A percentile compares a stretch with the other conserved stretches of the same genome.
Conservation (phyloP, 2,329 filamentous ascomycete genomes). For the Amauroascus verrucosus region DNA sequence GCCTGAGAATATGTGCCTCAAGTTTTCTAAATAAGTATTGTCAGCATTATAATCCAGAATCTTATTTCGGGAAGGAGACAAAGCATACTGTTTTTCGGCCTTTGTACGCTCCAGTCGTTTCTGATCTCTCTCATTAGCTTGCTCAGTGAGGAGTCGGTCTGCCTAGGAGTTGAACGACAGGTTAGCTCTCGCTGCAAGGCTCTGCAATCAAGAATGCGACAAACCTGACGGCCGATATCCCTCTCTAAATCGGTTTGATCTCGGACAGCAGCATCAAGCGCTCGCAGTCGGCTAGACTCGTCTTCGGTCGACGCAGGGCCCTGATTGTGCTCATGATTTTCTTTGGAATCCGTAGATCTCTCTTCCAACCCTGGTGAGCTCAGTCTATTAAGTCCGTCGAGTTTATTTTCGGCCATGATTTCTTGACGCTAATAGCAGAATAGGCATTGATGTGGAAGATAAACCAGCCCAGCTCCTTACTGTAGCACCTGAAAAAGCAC, state of each 20-base stretch:
- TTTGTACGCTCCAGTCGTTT: slow-evolving; percentile 51
- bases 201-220: neutral
- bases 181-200: neutral
- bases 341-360: neutral
- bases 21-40: slow-evolving; percentile 43
- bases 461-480: neutral
- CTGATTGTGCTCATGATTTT: neutral
- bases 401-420: neutral
- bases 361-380: neutral
- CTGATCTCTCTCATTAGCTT: slow-evolving; percentile 54
- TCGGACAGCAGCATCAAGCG: slow-evolving; percentile 58
- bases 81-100: slow-evolving; percentile 37
- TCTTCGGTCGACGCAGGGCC: slow-evolving; percentile 26
- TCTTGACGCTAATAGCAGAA: neutral
- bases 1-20: slow-evolving; percentile 52
- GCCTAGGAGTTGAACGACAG: slow-evolving; percentile 31
- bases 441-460: neutral
- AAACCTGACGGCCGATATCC: slow-evolving; percentile 59
- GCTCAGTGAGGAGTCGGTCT: slow-evolving; percentile 49
- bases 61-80: neutral
- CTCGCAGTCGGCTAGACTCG: slow-evolving; percentile 51
- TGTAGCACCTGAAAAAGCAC: neutral
- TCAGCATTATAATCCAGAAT: neutral
- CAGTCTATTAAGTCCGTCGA: neutral
- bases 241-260: slow-evolving; percentile 85